Evolutionary conservation across 2,329 filamentous ascomycete species (phyloP), one percentile per base, ranked within the genome.

Genomic region (Blumeria hordei): DNA sequence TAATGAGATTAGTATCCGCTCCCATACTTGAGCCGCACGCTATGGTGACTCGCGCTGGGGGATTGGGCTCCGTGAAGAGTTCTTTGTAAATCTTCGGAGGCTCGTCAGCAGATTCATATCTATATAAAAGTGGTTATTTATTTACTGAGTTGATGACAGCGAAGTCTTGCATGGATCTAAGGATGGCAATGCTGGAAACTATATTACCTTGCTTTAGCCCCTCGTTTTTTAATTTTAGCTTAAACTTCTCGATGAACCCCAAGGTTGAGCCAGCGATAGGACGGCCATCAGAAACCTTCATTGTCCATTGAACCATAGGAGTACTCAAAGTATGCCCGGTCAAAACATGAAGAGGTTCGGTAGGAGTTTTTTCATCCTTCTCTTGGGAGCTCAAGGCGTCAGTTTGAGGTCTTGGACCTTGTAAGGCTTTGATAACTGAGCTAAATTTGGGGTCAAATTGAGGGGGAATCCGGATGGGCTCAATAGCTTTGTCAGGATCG

Each of bases 161-260:
- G 66, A 96, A 98, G 67, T 88, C 80, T 18, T 75, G 66, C 83
- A 96, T 95, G 56, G 74, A 74, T 54, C 83, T 79, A 36, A 98
- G 76, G 52, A 93, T 69, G 54, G 96, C 75, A 58, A 78, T 67
- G 3, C 76, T 73, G 60, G 71, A 77, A 47, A 74, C 72, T 58
- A 82, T 74, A 51, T 69, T 65, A 5, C 62, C 65, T 1, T 70
- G 61, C 10, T 68, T 57, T 28, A 73, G 60, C 3, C 61, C 61
- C 14, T 58, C 62, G n/a, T 65, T 59, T 0, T 61, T 59, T 1
- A 78, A 68, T 3, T 65, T 68, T 41, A 60, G 58, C 50, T 62
- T 69, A 47, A 79, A 70, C 53, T 72, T 68, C 18, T 66, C 61
- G 16, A 76, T 68, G 1, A 79, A 62, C n/a, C 64, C 66, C n/a